phyloP scores from a whole-genome alignment of 192 early-diverging fungal genomes.

The Lobosporangium transversale region DNA sequence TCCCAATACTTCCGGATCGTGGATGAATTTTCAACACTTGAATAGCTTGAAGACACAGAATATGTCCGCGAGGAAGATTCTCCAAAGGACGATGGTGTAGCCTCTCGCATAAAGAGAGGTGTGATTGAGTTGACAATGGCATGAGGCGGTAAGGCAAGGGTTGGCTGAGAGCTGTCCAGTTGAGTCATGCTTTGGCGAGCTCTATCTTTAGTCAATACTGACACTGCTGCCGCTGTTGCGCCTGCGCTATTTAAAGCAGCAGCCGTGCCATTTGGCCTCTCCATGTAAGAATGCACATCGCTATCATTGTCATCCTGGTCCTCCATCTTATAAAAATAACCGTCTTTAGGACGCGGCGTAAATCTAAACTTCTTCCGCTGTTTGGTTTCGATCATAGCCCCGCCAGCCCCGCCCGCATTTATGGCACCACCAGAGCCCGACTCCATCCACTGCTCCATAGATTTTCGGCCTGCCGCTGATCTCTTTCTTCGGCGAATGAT shows the following conservation, averaged over 20 bases:
- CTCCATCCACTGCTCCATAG: too few species aligned
- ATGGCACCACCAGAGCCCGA: too few species aligned
- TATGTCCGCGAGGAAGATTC: background rate
- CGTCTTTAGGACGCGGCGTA: conserved; percentile 9
- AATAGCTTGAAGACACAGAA: conserved; percentile 24
- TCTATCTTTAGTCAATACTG: background rate
- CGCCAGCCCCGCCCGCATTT: conserved; percentile 5
- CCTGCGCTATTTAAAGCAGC: background rate
- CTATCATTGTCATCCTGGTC: conserved; percentile 9
- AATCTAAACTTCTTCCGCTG: background rate
- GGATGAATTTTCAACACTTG: conserved; percentile 22
- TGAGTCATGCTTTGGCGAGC: background rate
- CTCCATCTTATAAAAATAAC: conserved; percentile 41
- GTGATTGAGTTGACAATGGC: background rate
- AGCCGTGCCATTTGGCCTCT: background rate
- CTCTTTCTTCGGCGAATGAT: conserved; percentile 17
- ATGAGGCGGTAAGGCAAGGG: background rate
- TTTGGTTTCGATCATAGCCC: conserved; percentile 28
- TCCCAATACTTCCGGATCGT: conserved; percentile 45
- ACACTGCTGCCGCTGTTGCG: background rate
- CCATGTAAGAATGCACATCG: background rate
- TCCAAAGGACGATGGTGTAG: background rate
- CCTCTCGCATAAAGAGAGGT: background rate
- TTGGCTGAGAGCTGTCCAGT: background rate
- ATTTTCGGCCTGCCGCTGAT: background rate